Evolutionary conservation across 345 rosid species (phyloP).

Genomic region (Brassica carinata): DNA sequence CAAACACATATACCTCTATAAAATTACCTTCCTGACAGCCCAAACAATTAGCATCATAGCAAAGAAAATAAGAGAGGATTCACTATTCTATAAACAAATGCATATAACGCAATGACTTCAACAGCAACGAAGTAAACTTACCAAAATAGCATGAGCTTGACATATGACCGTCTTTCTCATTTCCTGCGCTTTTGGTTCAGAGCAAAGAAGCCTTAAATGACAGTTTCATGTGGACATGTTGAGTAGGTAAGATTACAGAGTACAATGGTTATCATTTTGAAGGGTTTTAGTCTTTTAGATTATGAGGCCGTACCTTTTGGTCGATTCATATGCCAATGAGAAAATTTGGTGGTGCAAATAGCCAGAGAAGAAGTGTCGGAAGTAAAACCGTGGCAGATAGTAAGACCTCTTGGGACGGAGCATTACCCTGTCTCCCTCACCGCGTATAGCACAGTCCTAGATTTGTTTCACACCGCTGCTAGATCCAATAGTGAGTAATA

Average conservation of each 20-base stretch:
- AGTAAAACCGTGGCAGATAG: neutral
- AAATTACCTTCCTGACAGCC: neutral
- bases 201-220: neutral
- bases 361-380: neutral
- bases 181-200: conserved; percentile 54
- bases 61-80: neutral
- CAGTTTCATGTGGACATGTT: neutral
- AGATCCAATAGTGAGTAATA: conserved; percentile 95
- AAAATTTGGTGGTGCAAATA: neutral
- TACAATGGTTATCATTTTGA: neutral
- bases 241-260: neutral
- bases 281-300: neutral
- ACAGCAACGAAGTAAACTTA: neutral
- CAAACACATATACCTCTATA: neutral
- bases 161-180: conserved; percentile 64
- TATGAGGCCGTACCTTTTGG: neutral
- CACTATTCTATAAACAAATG: neutral
- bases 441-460: conserved; percentile 77
- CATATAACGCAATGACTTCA: neutral
- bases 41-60: neutral
- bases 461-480: conserved; percentile 99
- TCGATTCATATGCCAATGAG: neutral
- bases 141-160: conserved; percentile 78
- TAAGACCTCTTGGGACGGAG: conserved; percentile 23
- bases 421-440: conserved; percentile 82